phyloP scores from a whole-genome alignment of 2,329 filamentous ascomycete species.

The Pseudogymnoascus sp. region DNA sequence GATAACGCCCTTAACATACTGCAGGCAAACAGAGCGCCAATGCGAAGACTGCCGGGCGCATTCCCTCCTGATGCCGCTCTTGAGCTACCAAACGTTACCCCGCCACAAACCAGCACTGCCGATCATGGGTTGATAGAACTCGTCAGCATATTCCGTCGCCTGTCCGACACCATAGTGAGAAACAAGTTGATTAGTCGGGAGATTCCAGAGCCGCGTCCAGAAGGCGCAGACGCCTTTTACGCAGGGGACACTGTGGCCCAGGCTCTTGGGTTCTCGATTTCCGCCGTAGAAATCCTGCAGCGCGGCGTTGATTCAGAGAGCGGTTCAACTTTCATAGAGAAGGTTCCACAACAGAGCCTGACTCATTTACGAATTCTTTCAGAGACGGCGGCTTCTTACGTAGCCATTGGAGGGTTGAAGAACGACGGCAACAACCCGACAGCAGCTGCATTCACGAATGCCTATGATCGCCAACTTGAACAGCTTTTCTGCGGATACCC shows the following conservation, averaged over 20 bases:
- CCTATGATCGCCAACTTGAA: slow-evolving; percentile 65
- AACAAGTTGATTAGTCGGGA: slow-evolving; percentile 45
- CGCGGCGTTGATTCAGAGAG: slow-evolving; percentile 71
- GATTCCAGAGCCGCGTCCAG: slow-evolving; percentile 27
- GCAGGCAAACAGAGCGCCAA: not conserved
- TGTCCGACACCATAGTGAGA: slow-evolving; percentile 51
- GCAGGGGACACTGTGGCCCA: slow-evolving; percentile 55
- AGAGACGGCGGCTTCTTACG: slow-evolving; percentile 82
- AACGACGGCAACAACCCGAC: slow-evolving; percentile 54
- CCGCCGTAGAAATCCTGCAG: slow-evolving; percentile 84
- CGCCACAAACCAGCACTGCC: slow-evolving; percentile 31
- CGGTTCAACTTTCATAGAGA: slow-evolving; percentile 71
- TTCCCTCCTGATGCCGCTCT: slow-evolving; percentile 24
- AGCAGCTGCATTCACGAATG: slow-evolving; percentile 58
- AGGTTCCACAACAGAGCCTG: slow-evolving; percentile 74
- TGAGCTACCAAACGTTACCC: slow-evolving; percentile 24
- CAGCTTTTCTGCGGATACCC: slow-evolving; percentile 62
- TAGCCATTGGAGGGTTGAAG: slow-evolving; percentile 66
- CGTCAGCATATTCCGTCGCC: slow-evolving; percentile 52
- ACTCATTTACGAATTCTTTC: slow-evolving; percentile 83
- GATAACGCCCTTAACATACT: not conserved
- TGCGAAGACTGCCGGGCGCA: not conserved
- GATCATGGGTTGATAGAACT: slow-evolving; percentile 46
- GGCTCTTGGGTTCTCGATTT: slow-evolving; percentile 76
- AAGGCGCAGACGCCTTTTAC: slow-evolving; percentile 40